Evolutionary conservation across 1,284 basidiomycete genomes (phyloP).

Genomic region (Austroboletus novae-zelandiae): DNA sequence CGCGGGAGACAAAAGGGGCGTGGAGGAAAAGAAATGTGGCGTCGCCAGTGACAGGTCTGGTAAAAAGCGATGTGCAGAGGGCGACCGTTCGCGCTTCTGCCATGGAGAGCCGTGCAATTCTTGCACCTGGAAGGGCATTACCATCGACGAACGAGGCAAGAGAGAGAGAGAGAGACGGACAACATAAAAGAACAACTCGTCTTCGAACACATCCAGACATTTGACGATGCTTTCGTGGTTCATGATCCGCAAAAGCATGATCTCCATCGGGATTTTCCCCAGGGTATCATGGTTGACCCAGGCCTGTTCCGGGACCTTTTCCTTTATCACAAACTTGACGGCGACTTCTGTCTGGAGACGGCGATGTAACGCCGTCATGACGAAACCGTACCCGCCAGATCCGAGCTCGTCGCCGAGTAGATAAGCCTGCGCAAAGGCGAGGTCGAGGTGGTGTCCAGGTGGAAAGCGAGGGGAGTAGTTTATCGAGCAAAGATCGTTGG

Average conservation of each 20-base stretch:
- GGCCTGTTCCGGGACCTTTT: conserved; percentile 76
- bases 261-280: conserved; percentile 75
- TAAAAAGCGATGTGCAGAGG: conserved; percentile 15
- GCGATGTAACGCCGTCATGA: conserved; percentile 73
- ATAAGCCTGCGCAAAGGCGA: conserved; percentile 67
- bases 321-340: conserved; percentile 91
- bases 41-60: conserved; percentile 23
- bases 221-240: conserved; percentile 80
- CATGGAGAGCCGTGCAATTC: conserved; percentile 91
- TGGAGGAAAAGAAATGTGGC: conserved; percentile 40
- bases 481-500: conserved; percentile 31
- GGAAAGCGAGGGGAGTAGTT: conserved; percentile 61
- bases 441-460: conserved; percentile 58
- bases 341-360: conserved; percentile 68
- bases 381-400: conserved; percentile 90
- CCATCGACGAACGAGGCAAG: conserved; percentile 2
- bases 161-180: conserved; percentile 44
- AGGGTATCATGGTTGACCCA: conserved; percentile 69
- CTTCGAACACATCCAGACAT: conserved; percentile 83
- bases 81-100: conserved; percentile 41
- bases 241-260: conserved; percentile 72
- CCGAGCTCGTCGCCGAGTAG: conserved; percentile 79
- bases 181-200: conserved; percentile 81
- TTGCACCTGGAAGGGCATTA: conserved; percentile 60
- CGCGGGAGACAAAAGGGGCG: conserved; percentile 58